Conservation (phyloP, 495 filamentous ascomycete species). For the Penicillium bovifimosum region DNA sequence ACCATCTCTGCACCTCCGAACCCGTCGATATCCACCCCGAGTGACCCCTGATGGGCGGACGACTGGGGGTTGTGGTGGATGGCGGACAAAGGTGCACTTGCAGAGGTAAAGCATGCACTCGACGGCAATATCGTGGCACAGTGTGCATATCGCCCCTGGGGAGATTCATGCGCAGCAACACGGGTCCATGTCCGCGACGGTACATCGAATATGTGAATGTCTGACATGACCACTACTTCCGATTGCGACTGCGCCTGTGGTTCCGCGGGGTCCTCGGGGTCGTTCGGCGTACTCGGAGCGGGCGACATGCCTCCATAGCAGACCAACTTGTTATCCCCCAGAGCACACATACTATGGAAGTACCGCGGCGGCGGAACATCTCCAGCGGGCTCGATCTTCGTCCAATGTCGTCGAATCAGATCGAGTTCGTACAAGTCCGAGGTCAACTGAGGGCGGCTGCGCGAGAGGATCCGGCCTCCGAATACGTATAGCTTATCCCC, state of each 20-base stretch:
- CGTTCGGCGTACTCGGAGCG: slow-evolving; percentile 46
- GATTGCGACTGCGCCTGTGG: slow-evolving; percentile 71
- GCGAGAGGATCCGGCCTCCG: slow-evolving; percentile 80
- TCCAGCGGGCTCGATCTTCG: slow-evolving; percentile 74
- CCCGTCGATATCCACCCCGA: slow-evolving; percentile 84
- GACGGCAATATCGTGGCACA: slow-evolving; percentile 91
- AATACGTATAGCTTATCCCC: slow-evolving; percentile 96
- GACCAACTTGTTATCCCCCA: slow-evolving; percentile 93
- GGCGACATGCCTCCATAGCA: slow-evolving; percentile 99
- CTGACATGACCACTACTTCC: slow-evolving; percentile 94
- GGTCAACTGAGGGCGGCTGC: slow-evolving; percentile 75
- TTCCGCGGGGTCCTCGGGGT: slow-evolving; percentile 34
- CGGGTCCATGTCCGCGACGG: slow-evolving; percentile 77
- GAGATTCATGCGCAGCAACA: slow-evolving; percentile 71
- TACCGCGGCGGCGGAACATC: slow-evolving; percentile 88
- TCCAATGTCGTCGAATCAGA: slow-evolving; percentile 87
- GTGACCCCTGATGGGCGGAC: slow-evolving; percentile 70
- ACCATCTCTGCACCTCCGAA: slow-evolving; percentile 95
- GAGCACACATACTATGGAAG: slow-evolving; percentile 89
- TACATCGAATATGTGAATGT: slow-evolving; percentile 96
- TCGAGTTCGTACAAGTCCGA: slow-evolving; percentile 90
- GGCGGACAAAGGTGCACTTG: slow-evolving; percentile 74
- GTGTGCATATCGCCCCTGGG: slow-evolving; percentile 93
- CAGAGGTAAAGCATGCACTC: slow-evolving; percentile 75
- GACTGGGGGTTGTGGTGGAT: slow-evolving; percentile 83